These are phyloP conservation scores for Penicillium brasilianum DNA, from an alignment of 2,329 filamentous ascomycete genomes.

Conservation along the genomic window DNA sequence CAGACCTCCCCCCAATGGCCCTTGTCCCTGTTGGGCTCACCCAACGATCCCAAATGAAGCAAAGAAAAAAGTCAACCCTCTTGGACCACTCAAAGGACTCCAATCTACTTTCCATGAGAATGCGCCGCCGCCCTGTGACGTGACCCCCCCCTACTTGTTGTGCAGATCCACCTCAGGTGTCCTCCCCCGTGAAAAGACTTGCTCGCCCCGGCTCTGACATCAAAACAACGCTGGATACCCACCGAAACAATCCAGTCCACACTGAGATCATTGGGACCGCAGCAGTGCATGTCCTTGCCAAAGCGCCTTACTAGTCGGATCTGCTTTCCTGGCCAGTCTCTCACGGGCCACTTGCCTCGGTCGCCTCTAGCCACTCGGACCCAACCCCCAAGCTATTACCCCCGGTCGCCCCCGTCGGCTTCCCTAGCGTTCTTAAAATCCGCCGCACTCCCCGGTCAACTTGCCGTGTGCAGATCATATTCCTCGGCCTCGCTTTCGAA, in stretches of 20 bases:
- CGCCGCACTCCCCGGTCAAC: constrained; percentile 15
- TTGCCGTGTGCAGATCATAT: constrained; percentile 28
- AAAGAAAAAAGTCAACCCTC: constrained; percentile 10
- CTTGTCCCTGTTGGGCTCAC: constrained; percentile 27
- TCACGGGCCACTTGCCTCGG: constrained; percentile 34
- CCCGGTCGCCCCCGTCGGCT: constrained; percentile 27
- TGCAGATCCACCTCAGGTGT: constrained; percentile 21
- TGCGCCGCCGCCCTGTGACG: constrained; percentile 26
- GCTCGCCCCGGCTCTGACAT: constrained; percentile 20
- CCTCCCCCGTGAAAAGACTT: not conserved
- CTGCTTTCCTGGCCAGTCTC: constrained; percentile 28
- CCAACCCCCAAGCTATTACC: constrained; percentile 25
- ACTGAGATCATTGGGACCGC: constrained; percentile 20
- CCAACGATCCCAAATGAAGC: constrained; percentile 9
- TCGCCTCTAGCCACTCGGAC: constrained; percentile 30
- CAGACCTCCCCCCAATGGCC: not conserved
- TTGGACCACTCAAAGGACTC: not conserved
- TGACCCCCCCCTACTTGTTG: constrained; percentile 12
- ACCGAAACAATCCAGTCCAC: constrained; percentile 10
- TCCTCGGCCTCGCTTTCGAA: constrained; percentile 30
- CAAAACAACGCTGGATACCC: constrained; percentile 16
- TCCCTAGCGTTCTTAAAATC: constrained; percentile 28
- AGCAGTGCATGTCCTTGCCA: constrained; percentile 26
- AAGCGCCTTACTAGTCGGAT: constrained; percentile 25
- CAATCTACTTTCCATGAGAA: constrained; percentile 15